Evolutionary conservation across 192 early-diverging fungal genomes (phyloP).

Genomic region (Dissophora globulifera): DNA sequence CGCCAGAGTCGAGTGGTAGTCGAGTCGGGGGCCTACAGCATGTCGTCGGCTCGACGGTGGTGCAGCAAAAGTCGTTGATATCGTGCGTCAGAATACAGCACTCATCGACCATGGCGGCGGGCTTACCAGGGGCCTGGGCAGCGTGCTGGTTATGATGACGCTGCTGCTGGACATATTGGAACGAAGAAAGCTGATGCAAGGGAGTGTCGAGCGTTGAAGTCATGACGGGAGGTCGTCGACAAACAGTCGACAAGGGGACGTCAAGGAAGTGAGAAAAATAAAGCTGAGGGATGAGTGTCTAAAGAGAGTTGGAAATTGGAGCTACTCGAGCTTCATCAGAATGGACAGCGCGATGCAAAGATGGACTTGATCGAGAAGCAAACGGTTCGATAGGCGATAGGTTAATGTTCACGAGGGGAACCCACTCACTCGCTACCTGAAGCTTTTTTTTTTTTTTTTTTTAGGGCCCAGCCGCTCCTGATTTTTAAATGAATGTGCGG

Average conservation of each 20-base stretch:
- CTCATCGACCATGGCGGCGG: conserved; percentile 24
- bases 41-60: conserved; percentile 34
- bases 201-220: conserved; percentile 20
- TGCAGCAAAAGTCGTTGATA: conserved; percentile 44
- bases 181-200: conserved; percentile 26
- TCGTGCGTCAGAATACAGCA: conserved; percentile 36
- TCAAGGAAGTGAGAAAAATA: no score
- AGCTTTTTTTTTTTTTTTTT: no score
- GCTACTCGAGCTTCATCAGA: background rate
- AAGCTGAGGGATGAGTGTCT: no score
- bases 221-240: conserved; percentile 1
- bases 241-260: no score
- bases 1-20: conserved; percentile 27
- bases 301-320: conserved; percentile 4
- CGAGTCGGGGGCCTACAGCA: conserved; percentile 31
- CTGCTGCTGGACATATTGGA: conserved; percentile 24
- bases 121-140: background rate
- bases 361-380: no score
- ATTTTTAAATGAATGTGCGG: no score
- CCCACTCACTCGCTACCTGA: no score
- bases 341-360: no score
- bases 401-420: no score
- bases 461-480: no score
- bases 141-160: conserved; percentile 9
- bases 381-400: no score